Base-by-base conservation (phyloP, 129 eudicot species). In the Sambucus nigra region DNA sequence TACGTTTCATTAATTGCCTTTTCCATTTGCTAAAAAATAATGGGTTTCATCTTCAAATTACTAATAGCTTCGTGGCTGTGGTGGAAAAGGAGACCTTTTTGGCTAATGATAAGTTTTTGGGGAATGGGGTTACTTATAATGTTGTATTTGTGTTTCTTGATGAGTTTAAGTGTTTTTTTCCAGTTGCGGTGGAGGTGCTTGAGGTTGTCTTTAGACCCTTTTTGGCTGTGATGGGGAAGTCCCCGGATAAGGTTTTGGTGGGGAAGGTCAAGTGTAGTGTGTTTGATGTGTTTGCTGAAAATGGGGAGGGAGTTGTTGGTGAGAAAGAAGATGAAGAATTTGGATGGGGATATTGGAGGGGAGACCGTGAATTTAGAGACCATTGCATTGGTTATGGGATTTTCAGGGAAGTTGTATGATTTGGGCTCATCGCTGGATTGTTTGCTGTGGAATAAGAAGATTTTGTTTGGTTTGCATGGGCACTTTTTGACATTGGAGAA, bases 101-200 rank as follows among this genome's bases (percentile, higher is more conserved):
- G n/a, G n/a, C n/a, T n/a, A n/a, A 57, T 65, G 25, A 64, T 68
- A 65, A n/a, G 25, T 45, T 63, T 44, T 47, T 69, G 48, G 95
- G 97, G 20, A 78, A 75, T 63, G 97, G 97, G 39, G 97, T 89
- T 41, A 69, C 57, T 67, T 84, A 84, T 73, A 93, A 89, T 69
- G 46, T 89, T 13, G 97, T 33, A 22, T 71, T 81, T 5, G 83
- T 89, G 25, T 84, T 81, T 64, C 57, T 86, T 3, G 95, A 84
- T 23, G 97, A 91, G 69, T 91, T 42, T 76, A 71, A 24, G 52
- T 73, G 5, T 87, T 72, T 59, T 53, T 85, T 68, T 25, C 39
- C 65, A 47, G 16, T n/a, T 51, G n/a, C n/a, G n/a, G n/a, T n/a
- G n/a, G n/a, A n/a, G n/a, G n/a, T n/a, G n/a, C n/a, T n/a, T n/a